phyloP scores from a whole-genome alignment of 345 rosid species.

The Salix purpurea region DNA sequence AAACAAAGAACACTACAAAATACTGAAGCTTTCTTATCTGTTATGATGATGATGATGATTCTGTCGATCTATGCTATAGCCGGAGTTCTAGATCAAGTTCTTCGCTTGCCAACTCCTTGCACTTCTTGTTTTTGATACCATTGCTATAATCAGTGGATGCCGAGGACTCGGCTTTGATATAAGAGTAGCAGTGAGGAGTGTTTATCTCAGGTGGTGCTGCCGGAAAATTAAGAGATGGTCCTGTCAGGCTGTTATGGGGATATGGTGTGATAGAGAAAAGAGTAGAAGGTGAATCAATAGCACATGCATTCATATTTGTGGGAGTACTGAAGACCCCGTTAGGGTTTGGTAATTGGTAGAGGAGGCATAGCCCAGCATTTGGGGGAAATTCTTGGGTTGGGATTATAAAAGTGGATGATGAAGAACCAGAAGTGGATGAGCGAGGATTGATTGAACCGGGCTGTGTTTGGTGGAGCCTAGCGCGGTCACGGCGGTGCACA shows the following conservation, averaged over 20 bases:
- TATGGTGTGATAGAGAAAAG: conserved; percentile 41
- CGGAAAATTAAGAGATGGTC: conserved; percentile 12
- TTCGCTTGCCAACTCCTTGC: conserved; percentile 38
- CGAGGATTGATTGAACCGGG: conserved; percentile 11
- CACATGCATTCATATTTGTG: conserved; percentile 14
- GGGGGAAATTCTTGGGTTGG: conserved; percentile 45
- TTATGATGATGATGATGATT: conserved; percentile 17
- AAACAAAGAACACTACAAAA: conserved; percentile 19
- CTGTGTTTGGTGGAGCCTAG: conserved; percentile 61
- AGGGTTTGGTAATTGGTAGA: conserved; percentile 71
- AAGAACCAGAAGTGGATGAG: conserved; percentile 11
- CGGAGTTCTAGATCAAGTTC: conserved; percentile 92
- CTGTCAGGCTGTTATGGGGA: conserved; percentile 23
- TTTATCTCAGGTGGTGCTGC: not conserved
- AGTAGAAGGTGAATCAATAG: conserved; percentile 45
- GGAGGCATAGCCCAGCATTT: conserved; percentile 50
- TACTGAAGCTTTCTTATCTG: not conserved
- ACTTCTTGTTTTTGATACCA: conserved; percentile 15
- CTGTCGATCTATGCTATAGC: conserved; percentile 48
- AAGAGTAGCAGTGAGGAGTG: conserved; percentile 17
- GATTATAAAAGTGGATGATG: conserved; percentile 33
- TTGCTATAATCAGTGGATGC: conserved; percentile 13
- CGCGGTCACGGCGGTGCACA: conserved; percentile 92
- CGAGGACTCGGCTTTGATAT: conserved; percentile 21
- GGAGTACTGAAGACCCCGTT: conserved; percentile 29